Conservation (phyloP, 768 basidiomycete species). For the Flagelloscypha sp. region DNA sequence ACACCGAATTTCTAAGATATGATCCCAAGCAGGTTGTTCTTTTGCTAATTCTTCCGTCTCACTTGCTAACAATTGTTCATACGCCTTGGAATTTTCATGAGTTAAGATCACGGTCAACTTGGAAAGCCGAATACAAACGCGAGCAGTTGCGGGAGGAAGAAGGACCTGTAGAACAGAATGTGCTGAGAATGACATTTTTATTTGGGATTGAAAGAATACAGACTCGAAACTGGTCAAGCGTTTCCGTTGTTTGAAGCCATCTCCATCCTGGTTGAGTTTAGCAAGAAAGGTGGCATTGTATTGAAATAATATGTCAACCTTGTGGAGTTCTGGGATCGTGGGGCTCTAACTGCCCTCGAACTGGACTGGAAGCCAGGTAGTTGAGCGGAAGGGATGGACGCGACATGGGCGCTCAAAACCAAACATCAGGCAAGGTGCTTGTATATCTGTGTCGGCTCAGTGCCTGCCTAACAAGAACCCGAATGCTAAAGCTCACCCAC, state of each 20-base stretch:
- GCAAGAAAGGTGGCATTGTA: too few relatives aligned
- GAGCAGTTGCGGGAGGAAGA: slow-evolving; percentile 57
- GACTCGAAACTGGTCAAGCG: slow-evolving; percentile 55
- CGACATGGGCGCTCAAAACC: slow-evolving; percentile 1
- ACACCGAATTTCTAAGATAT: slow-evolving; percentile 65
- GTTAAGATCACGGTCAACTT: too few relatives aligned
- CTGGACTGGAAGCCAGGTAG: slow-evolving; percentile 54
- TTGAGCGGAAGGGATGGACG: slow-evolving; percentile 29
- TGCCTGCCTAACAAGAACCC: too few relatives aligned
- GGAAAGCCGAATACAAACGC: slow-evolving; percentile 58
- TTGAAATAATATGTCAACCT: too few relatives aligned
- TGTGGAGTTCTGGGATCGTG: slow-evolving; percentile 43
- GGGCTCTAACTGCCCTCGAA: slow-evolving; percentile 71
- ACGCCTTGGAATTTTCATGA: too few relatives aligned
- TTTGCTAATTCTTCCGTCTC: slow-evolving; percentile 56
- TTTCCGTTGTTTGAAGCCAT: slow-evolving; percentile 71
- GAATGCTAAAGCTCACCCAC: neutral
- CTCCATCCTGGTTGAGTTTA: too few relatives aligned
- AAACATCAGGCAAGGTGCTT: neutral
- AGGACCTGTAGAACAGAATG: slow-evolving; percentile 42
- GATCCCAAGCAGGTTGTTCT: slow-evolving; percentile 51
- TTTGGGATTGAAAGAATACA: slow-evolving; percentile 1
- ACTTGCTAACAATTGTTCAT: too few relatives aligned
- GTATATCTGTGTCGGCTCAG: neutral
- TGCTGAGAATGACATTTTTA: slow-evolving; percentile 2